Evolutionary conservation across 192 early-diverging fungal species (phyloP), one percentile per base, ranked within the genome.

Genomic region (Linnemannia elongata): DNA sequence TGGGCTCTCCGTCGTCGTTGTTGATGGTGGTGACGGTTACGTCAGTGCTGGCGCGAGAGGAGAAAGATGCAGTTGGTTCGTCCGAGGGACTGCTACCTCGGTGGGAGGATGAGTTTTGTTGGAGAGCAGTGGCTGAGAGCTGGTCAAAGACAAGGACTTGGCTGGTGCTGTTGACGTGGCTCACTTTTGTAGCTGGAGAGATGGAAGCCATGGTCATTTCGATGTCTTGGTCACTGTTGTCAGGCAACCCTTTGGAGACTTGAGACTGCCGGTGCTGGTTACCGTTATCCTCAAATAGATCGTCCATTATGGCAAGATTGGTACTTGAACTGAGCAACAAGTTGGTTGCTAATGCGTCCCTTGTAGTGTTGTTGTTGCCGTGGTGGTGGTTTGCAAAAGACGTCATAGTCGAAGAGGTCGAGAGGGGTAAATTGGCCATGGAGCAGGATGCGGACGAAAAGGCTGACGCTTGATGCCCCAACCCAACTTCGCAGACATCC

Each of bases 101-200:
- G 12, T 60, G 75, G 38, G 44, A 35, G 36, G 6, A 36, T 2
- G 30, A 55, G 8, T 22, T 35, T 41, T 49, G 36, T 47, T 69
- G 80, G 27, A 22, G 73, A 38, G 10, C 35, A 41, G 72, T n/a
- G 22, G 39, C 36, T 38, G 60, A 38, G 9, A 36, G 38, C 24
- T 77, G 79, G 41, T 87, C 85, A 78, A 87, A 87, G 22, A 87
- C 71, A 1, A 87, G 49, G 6, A 87, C 45, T 39, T 87, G 85
- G 49, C 85, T 87, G 27, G 85, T 87, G 63, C 85, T 87, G 27
- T 87, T 78, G 38, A 78, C 7, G 57, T 78, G 35, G 33, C 18
- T 55, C 13, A 12, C 35, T 33, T 57, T 70, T 35, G 75, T 44
- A 22, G 27, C 33, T 35, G 81, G 75, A n/a, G 44, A 12, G 2